Base-by-base conservation (phyloP, 192 early-diverging fungal species). In the Coemansia guatemalensis region DNA sequence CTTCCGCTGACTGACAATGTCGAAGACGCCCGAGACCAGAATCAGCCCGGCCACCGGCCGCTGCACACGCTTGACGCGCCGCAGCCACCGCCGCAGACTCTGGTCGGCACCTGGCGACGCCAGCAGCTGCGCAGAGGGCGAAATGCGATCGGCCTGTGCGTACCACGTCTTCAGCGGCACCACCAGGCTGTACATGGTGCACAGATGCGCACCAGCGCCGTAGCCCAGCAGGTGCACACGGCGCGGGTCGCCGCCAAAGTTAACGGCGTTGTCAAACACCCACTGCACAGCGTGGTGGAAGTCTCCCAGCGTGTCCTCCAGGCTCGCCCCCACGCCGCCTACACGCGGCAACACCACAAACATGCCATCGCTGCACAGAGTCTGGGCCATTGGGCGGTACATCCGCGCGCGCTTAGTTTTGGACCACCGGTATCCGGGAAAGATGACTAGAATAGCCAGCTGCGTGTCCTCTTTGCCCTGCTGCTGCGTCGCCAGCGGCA, bases 321-420 rank as follows among this genome's bases (percentile, higher is more conserved):
- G 65, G n/a, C 59, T 58, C 0, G 68, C 73, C 11, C 57, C 75
- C 2, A 47, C 60, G 52, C 56, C 64, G 56, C 78, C 78, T 26
- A 81, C 69, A 8, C 73, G 73, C 30, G 78, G 78, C 63, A 81
- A 41, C 29, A 81, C 73, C 22, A 81, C 78, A 53, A 81, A 81
- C 66, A 72, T 65, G 7, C 78, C 78, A 60, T 75, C 73, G 54
- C 67, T 63, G 63, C 78, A 81, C 52, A 81, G 73, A 1, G 72
- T 81, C 65, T 81, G 78, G 18, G 78, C 78, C 78, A 81, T 81
- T 5, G 78, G 78, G 21, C 73, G 73, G 64, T 81, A 81, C 60
- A 81, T 53, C 54, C 78, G 73, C 11, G 78, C 73, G 4, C 73
- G 73, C 69, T 71, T 71, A 21, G 73, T 81, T 22, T 73, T 72